Percentiles rank a stretch among this genome's conserved stretches.
These are phyloP conservation scores for Bisporella sp. DNA, from an alignment of 2,329 filamentous ascomycete species.

Conservation along the genomic window DNA sequence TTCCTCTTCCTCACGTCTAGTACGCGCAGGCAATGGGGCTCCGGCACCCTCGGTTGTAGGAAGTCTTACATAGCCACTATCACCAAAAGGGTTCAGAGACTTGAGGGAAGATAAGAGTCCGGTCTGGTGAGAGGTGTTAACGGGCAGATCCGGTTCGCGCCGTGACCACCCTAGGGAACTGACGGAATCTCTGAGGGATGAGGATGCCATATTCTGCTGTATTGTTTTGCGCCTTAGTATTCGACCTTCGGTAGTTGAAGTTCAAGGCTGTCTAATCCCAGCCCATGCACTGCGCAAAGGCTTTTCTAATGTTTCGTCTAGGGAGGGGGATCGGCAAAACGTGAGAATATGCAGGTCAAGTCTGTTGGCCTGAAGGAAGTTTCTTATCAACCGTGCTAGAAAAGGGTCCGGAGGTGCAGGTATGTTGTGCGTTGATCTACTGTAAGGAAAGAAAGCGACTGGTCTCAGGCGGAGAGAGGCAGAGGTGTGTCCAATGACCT, in stretches of 20 bases:
- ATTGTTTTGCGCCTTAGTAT: not conserved
- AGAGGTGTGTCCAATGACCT: slow-evolving; percentile 28
- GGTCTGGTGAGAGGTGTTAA: slow-evolving; percentile 63
- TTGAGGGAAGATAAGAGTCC: slow-evolving; percentile 76
- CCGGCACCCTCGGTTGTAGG: slow-evolving; percentile 78
- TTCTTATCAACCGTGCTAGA: slow-evolving; percentile 3
- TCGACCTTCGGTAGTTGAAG: slow-evolving; percentile 16
- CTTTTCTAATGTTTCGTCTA: slow-evolving; percentile 6
- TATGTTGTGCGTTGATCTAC: slow-evolving; percentile 26
- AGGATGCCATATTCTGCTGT: slow-evolving; percentile 62
- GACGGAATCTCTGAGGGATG: slow-evolving; percentile 88
- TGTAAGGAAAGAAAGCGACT: slow-evolving; percentile 21
- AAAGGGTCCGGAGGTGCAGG: slow-evolving; percentile 15
- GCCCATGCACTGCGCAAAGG: not conserved
- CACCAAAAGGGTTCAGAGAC: slow-evolving; percentile 80
- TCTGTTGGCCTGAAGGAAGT: slow-evolving; percentile 5
- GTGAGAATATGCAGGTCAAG: not conserved
- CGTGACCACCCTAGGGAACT: slow-evolving; percentile 93
- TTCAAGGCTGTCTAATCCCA: slow-evolving; percentile 11
- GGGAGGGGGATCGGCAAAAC: slow-evolving; percentile 10
- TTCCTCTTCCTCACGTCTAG: slow-evolving; percentile 86
- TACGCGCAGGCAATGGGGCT: slow-evolving; percentile 79
- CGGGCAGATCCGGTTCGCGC: slow-evolving; percentile 68
- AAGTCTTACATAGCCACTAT: slow-evolving; percentile 81
- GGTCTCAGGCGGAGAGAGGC: slow-evolving; percentile 10